Base-by-base conservation (phyloP, 805 yeast genomes). In the Ogataea pignaliae region DNA sequence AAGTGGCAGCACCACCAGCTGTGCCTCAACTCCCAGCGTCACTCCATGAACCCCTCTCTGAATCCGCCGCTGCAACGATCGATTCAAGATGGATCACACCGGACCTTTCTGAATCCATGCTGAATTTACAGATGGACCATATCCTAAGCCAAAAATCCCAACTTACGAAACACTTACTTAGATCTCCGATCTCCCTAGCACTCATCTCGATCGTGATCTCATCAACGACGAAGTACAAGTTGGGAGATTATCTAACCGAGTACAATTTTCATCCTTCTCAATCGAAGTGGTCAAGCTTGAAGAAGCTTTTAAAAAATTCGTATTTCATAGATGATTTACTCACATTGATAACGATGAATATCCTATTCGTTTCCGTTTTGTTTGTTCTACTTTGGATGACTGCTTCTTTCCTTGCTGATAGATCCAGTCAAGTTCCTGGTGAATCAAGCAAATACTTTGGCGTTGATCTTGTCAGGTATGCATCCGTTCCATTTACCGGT, bases 121-220 rank as follows among this genome's bases (percentile, higher is more conserved):
- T 82, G 43, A 80, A 78, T 45, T 63, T 85, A 46, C 78, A 83
- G 29, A 79, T 85, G 45, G 93, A 85, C 59, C 78, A 72, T 51
- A 65, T 77, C 44, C 57, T 74, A 18, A 71, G 67, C 49, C 58
- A 68, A 34, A 83, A 78, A 55, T 63, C 80, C 2, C 47, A 61
- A 21, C 68, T 78, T 42, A 77, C 75, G 57, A 70, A 57, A 45
- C 54, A 56, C 37, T 54, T 78, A 34, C 69, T 78, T 39, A 71
- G 72, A 68, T 74, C 73, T 56, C 77, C 75, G 3, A 45, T 66
- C 17, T 65, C 78, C 0, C 38, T 71, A 10, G 37, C 64, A 1
- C 4, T 64, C 10, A 36, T 63, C 10, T 33, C 58, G 11, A 52
- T 57, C 3, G 46, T 60, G 12, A 26, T 60, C 1, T 52, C 67